Evolutionary conservation across 192 early-diverging fungal genomes (phyloP), one percentile per base, ranked within the genome.

Genomic region (Oehlia diaphana): DNA sequence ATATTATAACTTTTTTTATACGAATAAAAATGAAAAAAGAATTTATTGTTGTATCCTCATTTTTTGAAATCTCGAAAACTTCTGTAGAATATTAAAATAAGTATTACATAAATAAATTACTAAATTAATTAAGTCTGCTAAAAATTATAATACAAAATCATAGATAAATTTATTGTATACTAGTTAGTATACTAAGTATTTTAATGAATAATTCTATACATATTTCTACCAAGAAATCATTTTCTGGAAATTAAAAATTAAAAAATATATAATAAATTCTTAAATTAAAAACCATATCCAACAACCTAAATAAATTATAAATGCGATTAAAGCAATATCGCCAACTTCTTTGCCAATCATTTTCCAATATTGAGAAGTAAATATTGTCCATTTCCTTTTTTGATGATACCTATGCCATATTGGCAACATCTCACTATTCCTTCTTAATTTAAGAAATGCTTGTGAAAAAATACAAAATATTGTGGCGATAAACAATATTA

Each of bases 391-490:
- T 23, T 49, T 47, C 4, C 3, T 9, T 72, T 72, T 72, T 28
- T 58, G 71, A 16, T 72, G 71, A 72, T 72, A 72, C 31, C 47
- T 50, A 31, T 50, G 23, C 71, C 71, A 72, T 31, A 72, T 14
- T 7, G 71, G 71, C 28, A 72, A 49, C 13, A 72, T 50, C 31
- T 72, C 71, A 4, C 9, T 31, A 28, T 23, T 72, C 6, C 71
- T n/a, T 53, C 21, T n/a, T 50, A 72, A 23, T 50, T 72, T 72
- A 50, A 72, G 13, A 53, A 72, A 72, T 72, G 63, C 33, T 21
- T 77, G 61, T 6, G 62, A 65, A 77, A 86, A 23, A n/a, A 86
- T 72, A 77, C 73, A 83, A 8, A 28, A 72, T 35, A 83, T 9
- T 2, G 85, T 74, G 8, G 75, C 14, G 13, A 39, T 74, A 2